Evolutionary conservation across 2,329 filamentous ascomycete species (phyloP), one percentile per base, ranked within the genome.

Genomic region (Penicillium hordei): DNA sequence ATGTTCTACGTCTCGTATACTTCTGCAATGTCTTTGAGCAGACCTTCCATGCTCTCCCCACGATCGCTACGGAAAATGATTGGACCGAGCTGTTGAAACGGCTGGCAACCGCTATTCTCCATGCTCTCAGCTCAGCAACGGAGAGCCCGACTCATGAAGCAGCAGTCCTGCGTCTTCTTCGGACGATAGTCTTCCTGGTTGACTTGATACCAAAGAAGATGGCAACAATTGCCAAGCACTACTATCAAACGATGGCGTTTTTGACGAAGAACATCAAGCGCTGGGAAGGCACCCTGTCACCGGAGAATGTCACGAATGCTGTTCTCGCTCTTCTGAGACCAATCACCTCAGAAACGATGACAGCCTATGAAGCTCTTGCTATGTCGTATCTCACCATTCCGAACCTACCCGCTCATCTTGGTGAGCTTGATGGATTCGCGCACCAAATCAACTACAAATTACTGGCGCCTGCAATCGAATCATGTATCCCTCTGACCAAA

Each of bases 391-490:
- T 85, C 53, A 77, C 75, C 0, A 72, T 76, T n/a, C 73, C 78
- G 3, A 69, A 76, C 42, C 70, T 82, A 10, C 62, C 72, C 61
- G 55, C 69, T 56, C 61, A 70, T 64, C 53, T 77, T 62, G 70
- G 76, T 15, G 66, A 70, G 4, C 69, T 82, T 54, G 72, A 76
- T 61, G 62, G 58, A 5, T 65, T 85, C 36, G 78, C 81, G 33
- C 74, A 76, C 19, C 72, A 74, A 19, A 75, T 84, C 58, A 81
- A 83, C 62, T 82, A 82, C 62, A 81, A 81, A 58, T 66, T 82
- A 44, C 65, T 81, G 27, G 73, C 76, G 6, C 71, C 71, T 39
- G 73, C 74, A 3, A 62, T 81, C 52, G 69, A 70, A 19, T 59
- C 69, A 53, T 59, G 64, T 60, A 75, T 69, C 64, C 69, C 48